Base-by-base conservation (phyloP, 768 basidiomycete genomes). In the Udeniomyces megalosporus region DNA sequence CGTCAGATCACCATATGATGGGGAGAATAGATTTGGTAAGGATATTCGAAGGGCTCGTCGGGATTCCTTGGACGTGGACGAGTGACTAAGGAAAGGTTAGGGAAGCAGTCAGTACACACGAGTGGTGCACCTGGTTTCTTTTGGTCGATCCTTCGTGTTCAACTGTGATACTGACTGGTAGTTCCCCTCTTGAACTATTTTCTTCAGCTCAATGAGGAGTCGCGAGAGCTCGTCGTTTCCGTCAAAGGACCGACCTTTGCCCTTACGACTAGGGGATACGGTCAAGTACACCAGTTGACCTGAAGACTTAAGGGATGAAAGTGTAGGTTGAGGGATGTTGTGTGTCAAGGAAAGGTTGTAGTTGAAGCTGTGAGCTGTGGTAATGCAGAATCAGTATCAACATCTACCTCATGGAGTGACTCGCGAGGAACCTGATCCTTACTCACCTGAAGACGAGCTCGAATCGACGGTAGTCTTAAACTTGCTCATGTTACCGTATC, bases 401-500 rank as follows among this genome's bases (percentile, higher is more conserved):
- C n/a, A n/a, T n/a, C 22, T 7, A 20, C 7, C 52, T 22, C n/a
- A n/a, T n/a, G n/a, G n/a, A n/a, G n/a, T n/a, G n/a, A n/a, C n/a
- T n/a, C n/a, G n/a, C n/a, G n/a, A n/a, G n/a, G n/a, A n/a, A n/a
- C n/a, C n/a, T n/a, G n/a, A n/a, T n/a, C n/a, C n/a, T n/a, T n/a
- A n/a, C n/a, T n/a, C n/a, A n/a, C n/a, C n/a, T 0, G 58, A 64
- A 1, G 51, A 45, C 8, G 51, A 32, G 12, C 31, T 46, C 44
- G 45, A 42, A 12, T 59, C 71, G 24, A 90, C 82, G 2, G 88
- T 89, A 4, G 91, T 95, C 75, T 88, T 81, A 72, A 95, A 93
- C 74, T 79, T 83, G 75, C 85, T 87, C 86, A 96, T 86, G 61
- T 83, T 80, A 69, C 89, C 88, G 73, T 99, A 99, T 70, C 95